A percentile compares a stretch with the other conserved stretches of the same genome.
Conservation (phyloP, 495 filamentous ascomycete species). For the Aspergillus avenaceus region DNA sequence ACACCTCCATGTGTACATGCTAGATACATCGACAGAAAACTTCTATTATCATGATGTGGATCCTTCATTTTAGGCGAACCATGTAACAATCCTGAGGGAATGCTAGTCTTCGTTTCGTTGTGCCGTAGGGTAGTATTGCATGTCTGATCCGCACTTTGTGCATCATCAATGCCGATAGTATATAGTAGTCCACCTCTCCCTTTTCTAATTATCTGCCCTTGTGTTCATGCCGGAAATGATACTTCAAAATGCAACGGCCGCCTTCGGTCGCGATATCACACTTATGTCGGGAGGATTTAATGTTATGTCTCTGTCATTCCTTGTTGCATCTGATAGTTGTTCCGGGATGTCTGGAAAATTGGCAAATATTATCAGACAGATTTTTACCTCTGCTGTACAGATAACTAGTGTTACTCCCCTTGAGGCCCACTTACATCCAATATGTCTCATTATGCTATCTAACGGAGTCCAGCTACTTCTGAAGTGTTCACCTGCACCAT, state of each 20-base stretch:
- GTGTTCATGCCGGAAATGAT: too few relatives aligned
- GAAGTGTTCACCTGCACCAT: conserved; percentile 48
- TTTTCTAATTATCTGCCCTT: too few relatives aligned
- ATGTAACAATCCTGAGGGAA: not conserved
- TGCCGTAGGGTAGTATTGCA: not conserved
- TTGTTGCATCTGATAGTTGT: conserved; percentile 13
- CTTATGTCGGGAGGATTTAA: not conserved
- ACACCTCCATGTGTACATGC: too few relatives aligned
- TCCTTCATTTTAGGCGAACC: not conserved
- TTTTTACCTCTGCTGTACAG: conserved; percentile 35
- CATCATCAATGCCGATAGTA: too few relatives aligned
- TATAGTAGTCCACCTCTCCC: too few relatives aligned
- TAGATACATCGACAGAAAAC: not conserved
- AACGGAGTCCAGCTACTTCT: conserved; percentile 51
- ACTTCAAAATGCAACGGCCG: not conserved
- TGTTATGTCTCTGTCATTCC: conserved; percentile 15
- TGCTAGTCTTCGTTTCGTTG: not conserved
- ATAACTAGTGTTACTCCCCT: conserved; percentile 44
- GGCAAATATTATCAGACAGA: conserved; percentile 38
- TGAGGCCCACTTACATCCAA: conserved; percentile 46
- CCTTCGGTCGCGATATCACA: not conserved
- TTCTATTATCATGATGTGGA: not conserved
- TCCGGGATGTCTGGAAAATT: conserved; percentile 22
- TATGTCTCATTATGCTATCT: conserved; percentile 50
- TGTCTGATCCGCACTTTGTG: not conserved